phyloP scores from a whole-genome alignment of 202 grass and related monocot species.

The Setaria italica region DNA sequence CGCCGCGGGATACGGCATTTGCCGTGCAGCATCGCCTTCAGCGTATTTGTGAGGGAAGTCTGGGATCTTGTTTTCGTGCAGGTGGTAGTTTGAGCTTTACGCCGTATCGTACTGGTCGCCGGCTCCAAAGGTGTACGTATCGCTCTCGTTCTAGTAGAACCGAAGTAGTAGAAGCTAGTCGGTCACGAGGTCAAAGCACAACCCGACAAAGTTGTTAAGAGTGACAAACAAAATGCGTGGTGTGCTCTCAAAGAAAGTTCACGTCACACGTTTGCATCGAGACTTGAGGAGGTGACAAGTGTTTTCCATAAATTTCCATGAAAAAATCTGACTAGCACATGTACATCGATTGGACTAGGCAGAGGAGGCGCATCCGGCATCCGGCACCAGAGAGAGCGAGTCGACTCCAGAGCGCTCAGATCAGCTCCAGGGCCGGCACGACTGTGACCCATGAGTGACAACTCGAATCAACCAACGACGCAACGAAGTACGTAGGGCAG shows the following conservation, averaged over 20 bases:
- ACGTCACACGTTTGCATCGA: not conserved
- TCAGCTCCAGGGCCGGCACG: not conserved
- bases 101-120: not conserved
- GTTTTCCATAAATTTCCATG: not conserved
- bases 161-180: not conserved
- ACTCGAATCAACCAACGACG: slow-evolving; percentile 29
- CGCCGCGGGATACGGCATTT: slow-evolving; percentile 27
- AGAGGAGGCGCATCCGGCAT: not conserved
- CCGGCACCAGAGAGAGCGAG: not conserved
- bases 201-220: not conserved
- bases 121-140: not conserved
- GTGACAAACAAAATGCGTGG: not conserved
- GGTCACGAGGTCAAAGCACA: not conserved
- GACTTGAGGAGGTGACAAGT: not conserved
- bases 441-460: not conserved
- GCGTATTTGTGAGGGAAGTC: not conserved
- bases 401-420: not conserved
- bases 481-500: not conserved
- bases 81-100: not conserved
- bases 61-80: not conserved
- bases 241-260: not conserved
- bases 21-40: not conserved
- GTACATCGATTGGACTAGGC: not conserved
- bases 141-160: not conserved
- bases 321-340: not conserved